Percentiles rank a stretch among this genome's conserved stretches.
phyloP scores from a whole-genome alignment of 2,329 filamentous ascomycete species.

The Biscogniauxia mediterranea region DNA sequence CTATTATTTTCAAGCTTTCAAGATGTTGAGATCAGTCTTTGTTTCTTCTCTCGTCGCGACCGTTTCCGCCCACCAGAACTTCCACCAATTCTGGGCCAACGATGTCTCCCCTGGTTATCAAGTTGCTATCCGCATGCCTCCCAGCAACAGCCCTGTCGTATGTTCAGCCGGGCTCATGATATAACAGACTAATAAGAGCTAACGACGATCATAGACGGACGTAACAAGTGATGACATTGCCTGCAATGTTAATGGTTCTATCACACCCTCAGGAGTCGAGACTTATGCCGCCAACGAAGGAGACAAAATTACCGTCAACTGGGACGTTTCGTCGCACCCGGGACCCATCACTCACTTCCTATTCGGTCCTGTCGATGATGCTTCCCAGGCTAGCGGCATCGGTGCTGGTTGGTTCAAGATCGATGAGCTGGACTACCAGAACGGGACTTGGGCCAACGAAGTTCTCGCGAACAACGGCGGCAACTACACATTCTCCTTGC shows the following conservation, averaged over 20 bases:
- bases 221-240: slow-evolving; percentile 26
- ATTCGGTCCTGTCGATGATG: slow-evolving; percentile 48
- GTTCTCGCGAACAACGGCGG: slow-evolving; percentile 15
- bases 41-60: slow-evolving; percentile 25
- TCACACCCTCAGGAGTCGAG: slow-evolving; percentile 27
- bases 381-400: slow-evolving; percentile 62
- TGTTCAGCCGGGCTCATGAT: background rate
- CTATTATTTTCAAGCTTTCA: slow-evolving; percentile 2
- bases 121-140: slow-evolving; percentile 30
- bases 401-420: slow-evolving; percentile 27
- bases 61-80: slow-evolving; percentile 39
- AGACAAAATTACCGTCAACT: slow-evolving; percentile 36
- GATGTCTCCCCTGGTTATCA: slow-evolving; percentile 35
- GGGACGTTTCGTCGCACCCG: slow-evolving; percentile 37
- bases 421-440: slow-evolving; percentile 20
- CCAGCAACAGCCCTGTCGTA: slow-evolving; percentile 14
- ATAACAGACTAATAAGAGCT: no score
- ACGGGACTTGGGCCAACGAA: slow-evolving; percentile 26
- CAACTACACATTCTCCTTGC: slow-evolving; percentile 27
- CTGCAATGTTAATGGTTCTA: slow-evolving; percentile 25
- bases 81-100: slow-evolving; percentile 42
- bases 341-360: slow-evolving; percentile 35
- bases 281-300: slow-evolving; percentile 32
- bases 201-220: slow-evolving; percentile 10
- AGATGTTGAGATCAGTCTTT: slow-evolving; percentile 28